These are phyloP conservation scores for Mallotus nudiflorus DNA, from an alignment of 345 rosid species.

Conservation along the genomic window DNA sequence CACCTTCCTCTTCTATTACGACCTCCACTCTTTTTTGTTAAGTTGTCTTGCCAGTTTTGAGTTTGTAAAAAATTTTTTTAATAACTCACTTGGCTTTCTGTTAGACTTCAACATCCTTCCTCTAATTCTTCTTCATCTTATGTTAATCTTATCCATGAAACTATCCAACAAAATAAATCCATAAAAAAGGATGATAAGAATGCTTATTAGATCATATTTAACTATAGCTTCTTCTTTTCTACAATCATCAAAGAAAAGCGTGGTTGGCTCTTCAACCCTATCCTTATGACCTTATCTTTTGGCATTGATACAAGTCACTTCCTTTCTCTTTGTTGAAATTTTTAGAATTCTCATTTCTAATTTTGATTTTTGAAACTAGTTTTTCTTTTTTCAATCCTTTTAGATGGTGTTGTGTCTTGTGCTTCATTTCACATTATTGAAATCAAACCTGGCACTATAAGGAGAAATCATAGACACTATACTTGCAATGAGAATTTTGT, in stretches of 20 bases:
- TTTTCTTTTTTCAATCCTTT: conserved; percentile 17
- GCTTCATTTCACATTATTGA: conserved; percentile 68
- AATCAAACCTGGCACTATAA: conserved; percentile 63
- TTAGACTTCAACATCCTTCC: no score
- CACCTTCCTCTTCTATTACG: no score
- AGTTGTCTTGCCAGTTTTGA: no score
- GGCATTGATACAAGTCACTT: conserved; percentile 54
- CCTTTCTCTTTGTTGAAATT: background rate
- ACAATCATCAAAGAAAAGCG: conserved; percentile 57
- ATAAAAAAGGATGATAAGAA: conserved; percentile 42
- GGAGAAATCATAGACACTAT: conserved; percentile 89
- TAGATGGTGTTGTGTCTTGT: conserved; percentile 74
- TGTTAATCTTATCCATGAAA: background rate
- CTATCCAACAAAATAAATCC: conserved; percentile 24
- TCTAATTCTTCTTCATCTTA: conserved; percentile 6
- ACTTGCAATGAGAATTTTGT: conserved; percentile 77
- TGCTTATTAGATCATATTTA: conserved; percentile 63
- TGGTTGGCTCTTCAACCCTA: conserved; percentile 81
- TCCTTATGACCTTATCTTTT: conserved; percentile 55
- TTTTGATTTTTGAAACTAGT: background rate
- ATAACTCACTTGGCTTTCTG: no score
- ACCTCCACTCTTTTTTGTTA: no score
- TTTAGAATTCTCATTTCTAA: background rate
- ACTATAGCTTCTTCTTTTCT: conserved; percentile 29
- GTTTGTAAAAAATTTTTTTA: no score